Percentiles rank a stretch among this genome's conserved stretches.
These are phyloP conservation scores for Orychophragmus violaceus DNA, from an alignment of 345 rosid genomes.

Conservation along the genomic window DNA sequence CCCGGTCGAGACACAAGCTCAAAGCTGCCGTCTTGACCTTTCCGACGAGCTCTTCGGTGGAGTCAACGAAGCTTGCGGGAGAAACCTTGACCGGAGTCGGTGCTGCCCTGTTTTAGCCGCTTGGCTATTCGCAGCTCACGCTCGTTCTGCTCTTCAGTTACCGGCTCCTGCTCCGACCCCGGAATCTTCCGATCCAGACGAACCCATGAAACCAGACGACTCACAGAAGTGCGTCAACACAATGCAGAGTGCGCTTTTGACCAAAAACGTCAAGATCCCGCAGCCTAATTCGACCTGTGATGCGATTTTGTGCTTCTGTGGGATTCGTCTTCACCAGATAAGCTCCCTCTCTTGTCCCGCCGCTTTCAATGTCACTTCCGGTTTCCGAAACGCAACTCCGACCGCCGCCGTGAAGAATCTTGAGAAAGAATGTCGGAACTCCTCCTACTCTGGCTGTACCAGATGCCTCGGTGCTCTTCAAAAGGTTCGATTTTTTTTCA, in stretches of 20 bases:
- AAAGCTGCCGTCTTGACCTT: conserved; percentile 77
- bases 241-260: conserved; percentile 65
- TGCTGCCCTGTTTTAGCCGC: conserved; percentile 97
- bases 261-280: conserved; percentile 70
- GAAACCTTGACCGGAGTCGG: conserved; percentile 82
- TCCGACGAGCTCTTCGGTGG: conserved; percentile 97
- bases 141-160: conserved; percentile 74
- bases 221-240: conserved; percentile 95
- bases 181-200: conserved; percentile 41
- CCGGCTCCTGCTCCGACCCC: conserved; percentile 53
- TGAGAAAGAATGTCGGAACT: conserved; percentile 84
- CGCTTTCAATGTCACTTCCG: conserved; percentile 71
- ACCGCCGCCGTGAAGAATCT: conserved; percentile 80
- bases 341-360: conserved; percentile 94
- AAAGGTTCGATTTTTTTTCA: conserved; percentile 44
- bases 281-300: conserved; percentile 89
- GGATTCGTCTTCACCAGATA: conserved; percentile 93
- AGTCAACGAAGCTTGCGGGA: conserved; percentile 77
- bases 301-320: conserved; percentile 82
- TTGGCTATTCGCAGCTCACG: conserved; percentile 97
- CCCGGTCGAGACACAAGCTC: conserved; percentile 63
- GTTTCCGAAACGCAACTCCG: conserved; percentile 69
- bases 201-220: conserved; percentile 93
- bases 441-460: conserved; percentile 90
- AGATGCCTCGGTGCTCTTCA: conserved; percentile 92